These are phyloP conservation scores for Eucalyptus cloeziana DNA, from an alignment of 345 rosid species.

Conservation along the genomic window DNA sequence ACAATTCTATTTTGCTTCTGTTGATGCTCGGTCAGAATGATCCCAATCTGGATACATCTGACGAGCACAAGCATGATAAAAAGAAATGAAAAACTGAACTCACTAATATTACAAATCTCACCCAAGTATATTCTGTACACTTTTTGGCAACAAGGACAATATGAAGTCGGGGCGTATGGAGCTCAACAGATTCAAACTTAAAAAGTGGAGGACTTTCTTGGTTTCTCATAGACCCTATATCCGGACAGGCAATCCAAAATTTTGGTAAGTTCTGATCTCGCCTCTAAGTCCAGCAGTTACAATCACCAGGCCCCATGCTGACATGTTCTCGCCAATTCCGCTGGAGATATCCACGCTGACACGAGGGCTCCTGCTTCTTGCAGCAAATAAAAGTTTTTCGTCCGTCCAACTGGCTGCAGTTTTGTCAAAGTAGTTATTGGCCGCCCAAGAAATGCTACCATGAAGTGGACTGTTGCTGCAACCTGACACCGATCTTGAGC, in stretches of 20 bases:
- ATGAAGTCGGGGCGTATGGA: neutral
- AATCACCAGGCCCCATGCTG: conserved; percentile 90
- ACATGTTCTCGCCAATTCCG: conserved; percentile 31
- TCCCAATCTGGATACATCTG: neutral
- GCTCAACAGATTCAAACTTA: neutral
- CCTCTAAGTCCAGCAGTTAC: conserved; percentile 86
- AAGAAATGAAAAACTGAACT: neutral
- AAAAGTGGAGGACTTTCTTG: neutral
- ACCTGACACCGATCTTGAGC: conserved; percentile 24
- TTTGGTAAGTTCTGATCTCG: conserved; percentile 75
- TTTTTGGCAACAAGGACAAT: neutral
- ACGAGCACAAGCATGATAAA: neutral
- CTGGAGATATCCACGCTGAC: conserved; percentile 36
- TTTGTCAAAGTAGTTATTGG: conserved; percentile 80
- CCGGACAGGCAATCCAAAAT: conserved; percentile 87
- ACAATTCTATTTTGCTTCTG: neutral
- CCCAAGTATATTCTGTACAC: neutral
- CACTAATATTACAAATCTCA: neutral
- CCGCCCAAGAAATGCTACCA: conserved; percentile 71
- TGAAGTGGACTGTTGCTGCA: conserved; percentile 45
- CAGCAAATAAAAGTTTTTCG: conserved; percentile 46
- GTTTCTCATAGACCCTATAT: conserved; percentile 6
- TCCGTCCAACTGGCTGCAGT: conserved; percentile 90
- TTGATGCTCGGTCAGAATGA: neutral
- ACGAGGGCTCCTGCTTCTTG: conserved; percentile 38